phyloP scores from a whole-genome alignment of 768 basidiomycete species.

The Steccherinum ochraceum region DNA sequence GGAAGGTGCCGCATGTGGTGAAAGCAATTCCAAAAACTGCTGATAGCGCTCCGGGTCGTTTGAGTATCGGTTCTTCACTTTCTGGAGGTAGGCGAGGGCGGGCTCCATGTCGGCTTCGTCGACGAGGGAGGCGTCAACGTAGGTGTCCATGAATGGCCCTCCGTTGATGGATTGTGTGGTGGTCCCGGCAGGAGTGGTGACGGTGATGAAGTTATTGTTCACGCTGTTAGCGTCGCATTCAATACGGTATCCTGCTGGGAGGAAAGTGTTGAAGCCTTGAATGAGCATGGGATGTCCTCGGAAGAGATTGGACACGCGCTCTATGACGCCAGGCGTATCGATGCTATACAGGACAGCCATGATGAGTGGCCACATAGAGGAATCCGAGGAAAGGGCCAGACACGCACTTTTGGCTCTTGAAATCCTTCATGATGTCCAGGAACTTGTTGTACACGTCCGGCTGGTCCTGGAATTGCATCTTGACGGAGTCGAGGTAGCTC shows the following conservation, averaged over 20 bases:
- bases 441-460: constrained; percentile 61
- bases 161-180: constrained; percentile 25
- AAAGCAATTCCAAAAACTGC: constrained; percentile 71
- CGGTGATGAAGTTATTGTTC: constrained; percentile 64
- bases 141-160: not conserved
- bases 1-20: constrained; percentile 18
- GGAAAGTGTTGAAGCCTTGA: constrained; percentile 97
- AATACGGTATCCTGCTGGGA: constrained; percentile 92
- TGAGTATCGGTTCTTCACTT: constrained; percentile 86
- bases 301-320: constrained; percentile 90
- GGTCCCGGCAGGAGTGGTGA: constrained; percentile 69
- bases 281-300: constrained; percentile 86
- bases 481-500: constrained; percentile 60
- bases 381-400: not conserved
- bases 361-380: not conserved
- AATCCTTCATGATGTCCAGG: constrained; percentile 72
- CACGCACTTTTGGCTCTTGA: constrained; percentile 55
- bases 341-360: constrained; percentile 52
- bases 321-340: constrained; percentile 96
- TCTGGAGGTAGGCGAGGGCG: constrained; percentile 95
- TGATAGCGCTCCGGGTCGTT: constrained; percentile 78
- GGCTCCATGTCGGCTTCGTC: constrained; percentile 39
- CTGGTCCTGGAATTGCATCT: constrained; percentile 49
- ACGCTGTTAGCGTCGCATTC: constrained; percentile 65
- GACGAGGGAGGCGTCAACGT: not conserved